Conservation (phyloP, 116 monocot genomes). For the Posidonia oceanica region DNA sequence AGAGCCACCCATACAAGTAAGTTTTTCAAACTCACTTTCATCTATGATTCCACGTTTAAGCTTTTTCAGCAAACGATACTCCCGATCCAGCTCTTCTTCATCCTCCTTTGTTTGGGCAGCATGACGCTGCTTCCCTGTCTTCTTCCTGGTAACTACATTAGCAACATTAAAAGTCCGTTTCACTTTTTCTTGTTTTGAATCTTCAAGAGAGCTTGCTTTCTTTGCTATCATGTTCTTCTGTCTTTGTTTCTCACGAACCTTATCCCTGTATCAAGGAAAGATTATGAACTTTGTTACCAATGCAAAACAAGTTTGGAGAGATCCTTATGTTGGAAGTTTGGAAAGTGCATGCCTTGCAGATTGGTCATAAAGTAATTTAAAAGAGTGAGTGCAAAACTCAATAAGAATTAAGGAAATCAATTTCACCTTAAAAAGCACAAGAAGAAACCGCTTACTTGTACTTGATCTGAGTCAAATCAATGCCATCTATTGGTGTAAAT, state of each 20-base stretch:
- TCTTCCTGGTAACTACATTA: conserved; percentile 36
- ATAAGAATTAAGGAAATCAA: too few species aligned
- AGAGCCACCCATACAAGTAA: conserved; percentile 38
- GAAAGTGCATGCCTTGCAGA: neutral
- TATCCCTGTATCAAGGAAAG: conserved; percentile 41
- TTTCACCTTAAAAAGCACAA: neutral
- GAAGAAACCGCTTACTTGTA: conserved; percentile 45
- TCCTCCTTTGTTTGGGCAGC: conserved; percentile 76
- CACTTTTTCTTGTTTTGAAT: conserved; percentile 27
- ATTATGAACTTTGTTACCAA: neutral
- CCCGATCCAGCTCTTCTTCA: conserved; percentile 61
- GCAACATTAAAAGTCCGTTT: conserved; percentile 16
- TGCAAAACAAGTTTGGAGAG: neutral
- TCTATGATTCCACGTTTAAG: conserved; percentile 74
- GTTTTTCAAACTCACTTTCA: conserved; percentile 82
- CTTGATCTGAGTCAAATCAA: conserved; percentile 62
- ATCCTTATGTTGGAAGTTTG: neutral
- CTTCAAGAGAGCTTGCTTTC: conserved; percentile 16
- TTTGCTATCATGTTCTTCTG: conserved; percentile 37
- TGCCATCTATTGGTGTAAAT: conserved; percentile 48
- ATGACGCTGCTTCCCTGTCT: conserved; percentile 71
- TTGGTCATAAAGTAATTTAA: neutral
- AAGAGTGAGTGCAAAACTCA: too few species aligned
- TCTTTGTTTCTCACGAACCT: conserved; percentile 75
- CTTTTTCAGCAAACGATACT: conserved; percentile 89